Conservation (phyloP, 306 rosid genomes). For the Dryas octopetala region DNA sequence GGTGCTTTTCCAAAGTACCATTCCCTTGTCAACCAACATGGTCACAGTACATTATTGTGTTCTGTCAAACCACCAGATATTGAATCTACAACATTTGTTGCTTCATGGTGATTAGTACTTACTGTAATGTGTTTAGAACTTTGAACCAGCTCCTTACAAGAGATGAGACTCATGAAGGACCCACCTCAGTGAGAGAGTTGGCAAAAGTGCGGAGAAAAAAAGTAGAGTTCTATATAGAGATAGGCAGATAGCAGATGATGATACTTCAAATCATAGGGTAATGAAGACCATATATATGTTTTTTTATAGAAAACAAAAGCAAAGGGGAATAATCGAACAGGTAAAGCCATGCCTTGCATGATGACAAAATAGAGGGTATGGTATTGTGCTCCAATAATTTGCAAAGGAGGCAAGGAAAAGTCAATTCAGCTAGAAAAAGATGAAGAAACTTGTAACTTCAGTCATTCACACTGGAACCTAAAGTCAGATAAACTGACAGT, state of each 20-base stretch:
- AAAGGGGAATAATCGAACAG: background rate
- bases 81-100: too few relatives aligned
- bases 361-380: background rate
- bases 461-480: conserved; percentile 14
- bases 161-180: too few relatives aligned
- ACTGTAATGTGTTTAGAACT: too few relatives aligned
- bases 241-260: background rate
- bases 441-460: conserved; percentile 16
- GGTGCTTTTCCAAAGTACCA: background rate
- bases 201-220: too few relatives aligned
- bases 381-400: conserved; percentile 9
- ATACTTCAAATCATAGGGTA: conserved; percentile 7
- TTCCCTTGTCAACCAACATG: background rate
- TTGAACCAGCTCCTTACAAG: too few relatives aligned
- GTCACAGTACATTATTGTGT: background rate
- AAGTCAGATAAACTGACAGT: conserved; percentile 17
- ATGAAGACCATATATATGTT: background rate
- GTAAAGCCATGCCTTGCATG: conserved; percentile 5
- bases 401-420: conserved; percentile 17
- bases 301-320: background rate
- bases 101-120: too few relatives aligned
- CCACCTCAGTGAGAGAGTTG: too few relatives aligned
- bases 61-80: too few relatives aligned
- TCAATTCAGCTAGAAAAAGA: conserved; percentile 7
- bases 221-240: background rate